Evolutionary conservation across 805 yeast genomes (phyloP).

Genomic region (Grigorovia jiainica): DNA sequence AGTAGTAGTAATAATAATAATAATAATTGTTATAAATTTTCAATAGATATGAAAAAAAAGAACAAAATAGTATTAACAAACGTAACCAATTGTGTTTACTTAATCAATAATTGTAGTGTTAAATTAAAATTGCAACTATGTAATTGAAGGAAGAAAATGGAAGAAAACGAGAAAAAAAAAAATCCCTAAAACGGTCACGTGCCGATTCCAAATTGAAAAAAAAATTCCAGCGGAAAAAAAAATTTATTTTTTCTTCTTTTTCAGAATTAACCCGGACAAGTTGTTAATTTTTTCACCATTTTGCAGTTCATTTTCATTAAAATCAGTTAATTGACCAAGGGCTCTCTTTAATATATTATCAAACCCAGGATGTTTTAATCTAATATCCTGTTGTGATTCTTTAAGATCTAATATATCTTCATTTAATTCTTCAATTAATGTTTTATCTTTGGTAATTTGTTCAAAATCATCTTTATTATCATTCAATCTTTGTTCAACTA

Average conservation of each 20-base stretch:
- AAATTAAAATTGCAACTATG: too few relatives aligned
- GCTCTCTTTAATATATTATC: constrained; percentile 10
- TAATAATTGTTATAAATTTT: neutral
- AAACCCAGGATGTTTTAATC: constrained; percentile 9
- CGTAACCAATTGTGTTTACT: too few relatives aligned
- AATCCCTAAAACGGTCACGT: too few relatives aligned
- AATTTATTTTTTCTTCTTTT: constrained; percentile 29
- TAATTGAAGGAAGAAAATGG: too few relatives aligned
- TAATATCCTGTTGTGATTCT: constrained; percentile 5
- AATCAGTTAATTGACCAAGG: constrained; percentile 7
- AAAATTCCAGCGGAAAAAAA: neutral
- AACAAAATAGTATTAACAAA: too few relatives aligned
- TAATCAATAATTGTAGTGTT: too few relatives aligned
- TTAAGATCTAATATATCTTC: constrained; percentile 43
- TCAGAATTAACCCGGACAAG: constrained; percentile 53
- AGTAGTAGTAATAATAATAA: too few relatives aligned
- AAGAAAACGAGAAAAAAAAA: too few relatives aligned
- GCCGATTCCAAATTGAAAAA: neutral
- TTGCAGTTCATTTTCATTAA: constrained; percentile 6
- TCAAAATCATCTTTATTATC: constrained; percentile 15
- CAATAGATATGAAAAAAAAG: too few relatives aligned
- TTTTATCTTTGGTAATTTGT: constrained; percentile 31
- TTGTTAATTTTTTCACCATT: constrained; percentile 40
- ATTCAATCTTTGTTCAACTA: constrained; percentile 35
- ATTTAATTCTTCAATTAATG: constrained; percentile 45